Evolutionary conservation across 495 filamentous ascomycete genomes (phyloP), one percentile per base, ranked within the genome.

Genomic region (Tuber melanosporum): DNA sequence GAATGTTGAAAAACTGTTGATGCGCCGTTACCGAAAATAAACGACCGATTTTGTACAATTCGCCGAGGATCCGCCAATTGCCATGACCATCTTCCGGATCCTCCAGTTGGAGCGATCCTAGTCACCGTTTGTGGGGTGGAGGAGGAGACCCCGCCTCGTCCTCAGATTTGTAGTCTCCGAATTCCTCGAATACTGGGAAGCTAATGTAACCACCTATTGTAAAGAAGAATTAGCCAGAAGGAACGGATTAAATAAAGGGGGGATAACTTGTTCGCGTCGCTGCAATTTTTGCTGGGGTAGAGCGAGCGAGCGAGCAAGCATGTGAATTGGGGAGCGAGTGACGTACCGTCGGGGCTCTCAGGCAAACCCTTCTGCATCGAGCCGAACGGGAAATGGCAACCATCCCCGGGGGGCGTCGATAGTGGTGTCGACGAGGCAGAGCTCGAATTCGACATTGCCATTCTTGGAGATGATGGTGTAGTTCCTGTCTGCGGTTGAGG

Each of bases 101-200:
- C 77, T 80, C 78, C 43, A 74, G 71, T 22, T 76, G 71, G 73
- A 75, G 73, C 46, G 72, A 44, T 49, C 80, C 62, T 36, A 81
- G 79, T 81, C 74, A 80, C 75, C 78, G 79, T 80, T 81, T 76
- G 26, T 66, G 78, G 69, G 78, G 74, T 41, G 70, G 71, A 26
- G 78, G 72, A 26, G 78, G 72, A 26, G 75, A 81, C 42, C 78
- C 79, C 8, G 46, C 79, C 46, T 85, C 84, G 70, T 84, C 81
- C 71, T 84, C 82, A 19, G 75, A 78, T 71, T 76, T 81, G 80
- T 73, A 81, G 66, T 80, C 78, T 75, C 77, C 78, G 71, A 82
- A 82, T 71, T 77, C 77, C 80, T 87, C 86, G 74, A 87, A 87
- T 73, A 85, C 85, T 14, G 86, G 86, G 76, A 87, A 87, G 77